phyloP scores from a whole-genome alignment of 2,329 filamentous ascomycete species.

The Nannizziopsis barbatae region DNA sequence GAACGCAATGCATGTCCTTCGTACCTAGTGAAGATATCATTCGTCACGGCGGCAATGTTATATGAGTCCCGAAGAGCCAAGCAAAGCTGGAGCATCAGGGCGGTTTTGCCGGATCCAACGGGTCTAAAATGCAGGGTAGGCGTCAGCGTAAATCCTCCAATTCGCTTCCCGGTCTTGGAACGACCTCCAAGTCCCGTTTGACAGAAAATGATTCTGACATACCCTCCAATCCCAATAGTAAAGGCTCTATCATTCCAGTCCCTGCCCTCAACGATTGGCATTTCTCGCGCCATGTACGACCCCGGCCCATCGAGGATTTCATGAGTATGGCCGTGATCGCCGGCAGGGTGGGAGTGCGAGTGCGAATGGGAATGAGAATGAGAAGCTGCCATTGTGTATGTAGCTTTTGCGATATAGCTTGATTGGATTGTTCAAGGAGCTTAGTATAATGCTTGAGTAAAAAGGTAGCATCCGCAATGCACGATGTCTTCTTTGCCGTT shows the following conservation, averaged over 20 bases:
- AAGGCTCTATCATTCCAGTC: constrained; percentile 84
- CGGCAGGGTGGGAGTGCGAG: constrained; percentile 43
- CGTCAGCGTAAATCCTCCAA: neutral
- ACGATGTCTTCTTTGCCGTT: too few species aligned
- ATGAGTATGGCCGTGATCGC: constrained; percentile 78
- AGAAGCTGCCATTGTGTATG: constrained; percentile 1
- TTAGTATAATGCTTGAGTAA: too few species aligned
- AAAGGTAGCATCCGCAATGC: too few species aligned
- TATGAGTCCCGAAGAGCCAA: constrained; percentile 66
- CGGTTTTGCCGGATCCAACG: constrained; percentile 93
- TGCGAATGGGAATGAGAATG: constrained; percentile 10
- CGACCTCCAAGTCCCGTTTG: neutral
- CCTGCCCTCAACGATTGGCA: constrained; percentile 82
- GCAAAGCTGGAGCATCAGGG: constrained; percentile 89
- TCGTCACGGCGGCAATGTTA: constrained; percentile 90
- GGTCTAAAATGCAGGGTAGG: constrained; percentile 46
- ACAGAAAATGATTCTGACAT: constrained; percentile 25
- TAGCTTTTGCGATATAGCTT: too few species aligned
- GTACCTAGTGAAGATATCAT: constrained; percentile 91
- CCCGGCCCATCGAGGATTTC: constrained; percentile 92
- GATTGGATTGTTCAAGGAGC: too few species aligned
- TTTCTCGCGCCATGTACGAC: constrained; percentile 77
- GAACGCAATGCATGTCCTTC: neutral
- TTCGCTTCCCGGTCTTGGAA: neutral
- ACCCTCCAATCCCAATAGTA: constrained; percentile 97